Evolutionary conservation across 1,139 yeast genomes (phyloP), one percentile per base, ranked within the genome.

Genomic region (Taphrina sp.): DNA sequence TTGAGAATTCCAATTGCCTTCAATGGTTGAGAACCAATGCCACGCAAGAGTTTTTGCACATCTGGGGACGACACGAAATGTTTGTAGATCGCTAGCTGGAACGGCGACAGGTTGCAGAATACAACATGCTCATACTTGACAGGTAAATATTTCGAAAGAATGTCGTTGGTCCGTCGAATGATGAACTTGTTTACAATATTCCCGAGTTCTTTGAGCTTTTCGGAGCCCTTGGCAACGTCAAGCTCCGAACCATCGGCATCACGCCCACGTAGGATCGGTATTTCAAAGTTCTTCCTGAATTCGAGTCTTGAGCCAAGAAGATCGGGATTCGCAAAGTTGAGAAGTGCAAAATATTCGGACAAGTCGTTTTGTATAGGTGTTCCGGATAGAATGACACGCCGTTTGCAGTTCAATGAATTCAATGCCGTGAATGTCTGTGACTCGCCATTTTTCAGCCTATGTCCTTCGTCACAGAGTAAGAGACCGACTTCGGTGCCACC

Each of bases 281-380:
- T 73, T 66, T 94, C 99, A 67, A 79, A 92, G 66, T 86, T 86
- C 67, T 83, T 86, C 59, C 94, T 76, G 68, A 92, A 92, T 58
- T 92, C 96, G 24, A 70, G 72, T 62, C 95, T 78, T 0, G 95
- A 76, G 0, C 99, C 98, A 43, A 92, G 73, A 49, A 88, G 77
- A 0, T 96, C 96, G 0, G 99, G 99, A 66, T 92, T 92, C 5
- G 97, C 95, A 73, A 92, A 92, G 64, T 84, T 87, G 59, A 94
- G 73, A 56, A 92, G 73, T 0, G 98, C 88, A 67, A 90, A 94
- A 70, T 92, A 92, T 70, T 92, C 99, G 0, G 96, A 85, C 42
- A 92, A 74, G 72, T 94, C 98, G 67, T 92, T 92, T 68, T 92
- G 99, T 61, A 92, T 92, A 0, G 99, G 99, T 0, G 99, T 92